phyloP scores from a whole-genome alignment of 2,329 filamentous ascomycete genomes.

The Microsporum canis region DNA sequence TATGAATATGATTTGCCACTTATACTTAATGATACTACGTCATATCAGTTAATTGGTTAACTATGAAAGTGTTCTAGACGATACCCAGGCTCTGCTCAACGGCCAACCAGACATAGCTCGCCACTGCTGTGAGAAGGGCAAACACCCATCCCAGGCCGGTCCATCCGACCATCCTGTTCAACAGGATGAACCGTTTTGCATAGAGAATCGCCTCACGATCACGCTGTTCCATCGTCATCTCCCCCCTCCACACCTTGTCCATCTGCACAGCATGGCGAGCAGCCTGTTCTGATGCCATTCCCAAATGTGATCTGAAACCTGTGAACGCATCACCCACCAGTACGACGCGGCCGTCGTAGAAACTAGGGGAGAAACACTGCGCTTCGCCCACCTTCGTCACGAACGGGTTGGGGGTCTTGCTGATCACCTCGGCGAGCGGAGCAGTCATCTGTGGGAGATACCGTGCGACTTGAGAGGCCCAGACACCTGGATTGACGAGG shows the following conservation, averaged over 20 bases:
- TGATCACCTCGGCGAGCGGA: neutral
- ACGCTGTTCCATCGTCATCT: neutral
- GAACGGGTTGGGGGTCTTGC: neutral
- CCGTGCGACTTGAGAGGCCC: neutral
- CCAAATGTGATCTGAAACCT: neutral
- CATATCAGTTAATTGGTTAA: too few species aligned
- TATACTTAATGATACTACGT: too few species aligned
- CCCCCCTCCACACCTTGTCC: neutral
- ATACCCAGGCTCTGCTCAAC: neutral
- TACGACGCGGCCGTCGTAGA: neutral
- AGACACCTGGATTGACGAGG: neutral
- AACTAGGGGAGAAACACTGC: neutral
- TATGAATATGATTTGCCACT: too few species aligned
- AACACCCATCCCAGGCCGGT: neutral
- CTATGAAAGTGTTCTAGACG: neutral
- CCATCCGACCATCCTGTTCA: neutral
- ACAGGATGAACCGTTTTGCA: neutral
- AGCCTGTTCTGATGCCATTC: neutral
- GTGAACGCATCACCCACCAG: neutral
- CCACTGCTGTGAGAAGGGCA: neutral
- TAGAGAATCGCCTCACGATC: neutral
- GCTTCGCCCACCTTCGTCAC: neutral
- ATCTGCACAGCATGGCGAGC: neutral
- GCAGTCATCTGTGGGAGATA: neutral
- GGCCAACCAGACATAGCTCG: neutral